Evolutionary conservation across 495 filamentous ascomycete species (phyloP), one percentile per base, ranked within the genome.

Genomic region (Podospora pseudoanserina): DNA sequence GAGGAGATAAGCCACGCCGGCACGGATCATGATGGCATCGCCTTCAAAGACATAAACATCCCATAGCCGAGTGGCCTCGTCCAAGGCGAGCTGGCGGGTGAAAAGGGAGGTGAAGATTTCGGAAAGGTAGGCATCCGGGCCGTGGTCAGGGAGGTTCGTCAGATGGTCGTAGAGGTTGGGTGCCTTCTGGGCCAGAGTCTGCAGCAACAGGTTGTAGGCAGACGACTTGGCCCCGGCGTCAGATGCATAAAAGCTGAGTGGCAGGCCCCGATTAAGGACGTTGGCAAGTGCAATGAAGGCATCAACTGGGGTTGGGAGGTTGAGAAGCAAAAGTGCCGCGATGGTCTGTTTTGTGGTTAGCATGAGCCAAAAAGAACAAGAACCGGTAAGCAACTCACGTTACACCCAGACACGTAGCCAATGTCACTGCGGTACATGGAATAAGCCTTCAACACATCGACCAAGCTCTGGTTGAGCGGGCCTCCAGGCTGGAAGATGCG

Each of bases 41-140:
- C 93, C 94, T 75, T 99, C 95, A 67, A 98, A 97, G 2, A 94
- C 89, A 81, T 92, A 95, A 28, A 96, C 91, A 74, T 99, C 95
- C 93, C 92, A 97, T 4, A 98, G 81, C 13, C 95, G 85, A 32
- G 88, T 88, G 15, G 87, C 87, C 64, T 90, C 85, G 70, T 97
- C 94, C 3, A 97, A 78, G 28, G 83, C 81, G 18, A 86, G 76
- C 60, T 83, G 79, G n/a, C 75, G 70, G 2, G 86, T 86, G 69
- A 87, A 87, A 15, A 88, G 78, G 44, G 80, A 77, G 9, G 79
- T 75, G 69, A 88, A 88, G 64, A 87, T 68, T 18, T 81, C 74
- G 16, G 77, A 75, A 13, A 88, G 81, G 64, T 86, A 89, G 2
- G 76, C 71, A 19, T 70, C 66, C 44, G 59, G 56, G 65, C 64